Percentiles rank a stretch among this genome's conserved stretches.
Conservation (phyloP, 2,329 filamentous ascomycete species). For the Didymellaceae sp. region DNA sequence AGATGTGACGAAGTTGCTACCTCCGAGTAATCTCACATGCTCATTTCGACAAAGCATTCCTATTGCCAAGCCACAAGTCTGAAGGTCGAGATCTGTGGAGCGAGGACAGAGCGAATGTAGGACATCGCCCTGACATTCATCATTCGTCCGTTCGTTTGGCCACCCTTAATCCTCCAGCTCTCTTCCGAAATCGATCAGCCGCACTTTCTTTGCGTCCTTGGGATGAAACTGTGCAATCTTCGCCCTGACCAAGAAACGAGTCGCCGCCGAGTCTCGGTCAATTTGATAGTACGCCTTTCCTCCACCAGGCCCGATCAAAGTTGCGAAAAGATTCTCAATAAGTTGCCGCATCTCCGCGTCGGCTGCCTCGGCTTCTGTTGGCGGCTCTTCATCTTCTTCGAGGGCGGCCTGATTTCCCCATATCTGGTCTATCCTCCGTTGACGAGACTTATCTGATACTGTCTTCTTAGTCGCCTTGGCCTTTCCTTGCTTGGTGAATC, state of each 20-base stretch:
- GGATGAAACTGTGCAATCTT: slow-evolving; percentile 64
- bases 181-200: slow-evolving; percentile 61
- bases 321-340: slow-evolving; percentile 55
- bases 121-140: background rate
- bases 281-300: slow-evolving; percentile 57
- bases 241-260: slow-evolving; percentile 60
- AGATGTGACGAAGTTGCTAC: no score
- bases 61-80: no score
- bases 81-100: no score
- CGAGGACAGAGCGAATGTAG: background rate
- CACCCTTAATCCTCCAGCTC: slow-evolving; percentile 46
- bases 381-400: slow-evolving; percentile 31
- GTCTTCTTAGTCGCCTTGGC: slow-evolving; percentile 49
- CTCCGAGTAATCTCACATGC: background rate
- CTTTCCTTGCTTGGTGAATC: slow-evolving; percentile 61
- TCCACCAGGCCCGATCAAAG: slow-evolving; percentile 43
- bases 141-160: background rate
- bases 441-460: slow-evolving; percentile 45
- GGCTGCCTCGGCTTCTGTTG: slow-evolving; percentile 56
- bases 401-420: slow-evolving; percentile 47
- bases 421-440: slow-evolving; percentile 60
- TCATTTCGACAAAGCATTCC: no score
- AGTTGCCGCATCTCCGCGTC: slow-evolving; percentile 56
- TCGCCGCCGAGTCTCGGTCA: slow-evolving; percentile 58
- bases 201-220: slow-evolving; percentile 59